These are phyloP conservation scores for Leccinum truebloodii DNA, from an alignment of 768 basidiomycete genomes.

Conservation along the genomic window DNA sequence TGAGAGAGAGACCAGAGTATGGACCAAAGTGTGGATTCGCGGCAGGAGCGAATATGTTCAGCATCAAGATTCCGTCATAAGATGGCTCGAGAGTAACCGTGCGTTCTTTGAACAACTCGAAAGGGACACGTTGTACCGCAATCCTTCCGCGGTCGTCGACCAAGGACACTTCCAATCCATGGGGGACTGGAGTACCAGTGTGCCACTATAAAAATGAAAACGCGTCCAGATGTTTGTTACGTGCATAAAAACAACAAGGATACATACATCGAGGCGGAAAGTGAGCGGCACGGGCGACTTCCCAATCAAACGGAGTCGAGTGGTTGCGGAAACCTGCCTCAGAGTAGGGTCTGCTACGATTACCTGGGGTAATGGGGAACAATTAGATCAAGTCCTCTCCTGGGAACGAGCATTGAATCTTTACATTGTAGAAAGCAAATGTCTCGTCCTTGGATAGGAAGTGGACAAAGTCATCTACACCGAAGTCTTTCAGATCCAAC, in stretches of 20 bases:
- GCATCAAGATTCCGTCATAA: conserved; percentile 9
- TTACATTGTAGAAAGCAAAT: conserved; percentile 12
- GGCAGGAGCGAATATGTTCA: conserved; percentile 6
- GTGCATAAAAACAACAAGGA: not conserved
- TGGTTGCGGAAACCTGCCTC: conserved; percentile 6
- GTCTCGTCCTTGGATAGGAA: not conserved
- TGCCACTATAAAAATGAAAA: conserved; percentile 3
- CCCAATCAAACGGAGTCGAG: conserved; percentile 12
- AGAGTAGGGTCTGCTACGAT: conserved; percentile 13
- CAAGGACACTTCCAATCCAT: conserved; percentile 8
- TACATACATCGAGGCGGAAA: conserved; percentile 6
- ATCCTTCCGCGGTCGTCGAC: conserved; percentile 7
- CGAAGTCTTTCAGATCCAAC: not conserved
- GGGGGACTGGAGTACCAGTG: not conserved
- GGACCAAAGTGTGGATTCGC: conserved; percentile 3
- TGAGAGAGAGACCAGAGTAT: conserved; percentile 11
- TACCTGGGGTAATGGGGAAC: not conserved
- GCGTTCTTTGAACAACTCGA: not conserved
- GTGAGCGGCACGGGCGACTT: not conserved
- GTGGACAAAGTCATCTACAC: conserved; percentile 2
- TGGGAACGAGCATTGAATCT: not conserved
- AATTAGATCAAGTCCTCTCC: not conserved
- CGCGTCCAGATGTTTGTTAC: not conserved
- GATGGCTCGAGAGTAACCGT: not conserved
- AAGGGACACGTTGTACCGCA: not conserved